Evolutionary conservation across 2,329 filamentous ascomycete genomes (phyloP), one percentile per base, ranked within the genome.

Genomic region (Aspergillus hortae): DNA sequence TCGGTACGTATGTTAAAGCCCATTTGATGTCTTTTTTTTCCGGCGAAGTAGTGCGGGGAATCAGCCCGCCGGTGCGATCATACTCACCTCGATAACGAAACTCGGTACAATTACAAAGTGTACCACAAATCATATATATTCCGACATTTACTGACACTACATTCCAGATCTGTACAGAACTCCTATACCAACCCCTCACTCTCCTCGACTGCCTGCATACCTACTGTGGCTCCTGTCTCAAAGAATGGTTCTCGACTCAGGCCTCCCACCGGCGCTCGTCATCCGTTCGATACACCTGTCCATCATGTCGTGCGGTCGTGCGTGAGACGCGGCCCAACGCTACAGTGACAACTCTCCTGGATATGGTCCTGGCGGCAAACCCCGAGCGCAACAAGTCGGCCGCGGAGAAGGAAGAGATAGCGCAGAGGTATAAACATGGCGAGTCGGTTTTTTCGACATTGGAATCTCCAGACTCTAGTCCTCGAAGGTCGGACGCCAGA

Each of bases 181-280:
- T 96, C 59, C 85, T 96, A 57, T 95, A 90, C 74, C 89, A 95
- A 70, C 91, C 92, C 32, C 81, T 95, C 58, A 95, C 91, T 25
- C 84, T 95, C 46, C 88, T 96, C 70, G 90, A 96, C 77, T 96
- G 91, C 69, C 83, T 96, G 42, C 91, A 96, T 74, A 96, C 92
- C 43, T 99, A 95, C 73, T 99, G 94, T 77, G 94, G 92, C 58
- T 88, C 89, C 36, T 99, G 94, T 68, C 73, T 97, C 53, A 96
- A 95, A 71, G 90, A 95, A 76, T 99, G 94, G 94, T 99, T 97
- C 69, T 77, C 79, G 57, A 94, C 85, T 72, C 90, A 96, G 70
- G 85, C 86, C 35, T 77, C 79, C 27, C 83, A 56, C 61, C 76
- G 48, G 66, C 79, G 60, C 65, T 80, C 62, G 55, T 77, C 63